phyloP scores from a whole-genome alignment of 2,329 filamentous ascomycete species.

The Ophiostoma quercus region DNA sequence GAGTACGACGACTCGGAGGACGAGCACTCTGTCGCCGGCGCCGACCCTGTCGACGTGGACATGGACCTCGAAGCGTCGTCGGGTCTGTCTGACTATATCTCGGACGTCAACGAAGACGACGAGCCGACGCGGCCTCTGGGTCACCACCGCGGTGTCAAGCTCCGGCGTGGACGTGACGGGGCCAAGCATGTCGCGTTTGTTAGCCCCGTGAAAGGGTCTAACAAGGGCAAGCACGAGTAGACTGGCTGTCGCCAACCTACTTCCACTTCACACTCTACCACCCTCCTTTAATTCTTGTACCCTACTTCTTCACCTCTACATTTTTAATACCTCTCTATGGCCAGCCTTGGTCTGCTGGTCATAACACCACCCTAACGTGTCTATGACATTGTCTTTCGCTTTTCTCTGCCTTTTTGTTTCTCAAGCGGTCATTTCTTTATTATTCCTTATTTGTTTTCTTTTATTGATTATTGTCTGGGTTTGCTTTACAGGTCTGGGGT shows the following conservation, averaged over 20 bases:
- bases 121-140: slow-evolving; percentile 39
- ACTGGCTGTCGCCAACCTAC: too few species aligned
- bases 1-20: slow-evolving; percentile 71
- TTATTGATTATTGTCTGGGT: not conserved
- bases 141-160: slow-evolving; percentile 42
- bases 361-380: slow-evolving; percentile 13
- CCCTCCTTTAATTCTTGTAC: slow-evolving; percentile 20
- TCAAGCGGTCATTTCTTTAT: not conserved
- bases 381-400: slow-evolving; percentile 10
- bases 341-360: not conserved
- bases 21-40: slow-evolving; percentile 54
- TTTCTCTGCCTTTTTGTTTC: not conserved
- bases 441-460: not conserved
- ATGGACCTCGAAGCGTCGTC: slow-evolving; percentile 47
- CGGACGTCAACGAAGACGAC: slow-evolving; percentile 50
- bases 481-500: slow-evolving; percentile 11
- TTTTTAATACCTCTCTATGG: slow-evolving; percentile 4
- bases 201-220: slow-evolving; percentile 43
- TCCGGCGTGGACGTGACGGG: slow-evolving; percentile 53
- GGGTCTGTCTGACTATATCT: slow-evolving; percentile 57
- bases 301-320: slow-evolving; percentile 17
- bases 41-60: slow-evolving; percentile 50
- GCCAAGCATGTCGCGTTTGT: slow-evolving; percentile 53
- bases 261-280: not conserved
- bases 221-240: slow-evolving; percentile 34